Base-by-base conservation (phyloP, 352 stramenopile species). In the Phytophthora pistaciae region DNA sequence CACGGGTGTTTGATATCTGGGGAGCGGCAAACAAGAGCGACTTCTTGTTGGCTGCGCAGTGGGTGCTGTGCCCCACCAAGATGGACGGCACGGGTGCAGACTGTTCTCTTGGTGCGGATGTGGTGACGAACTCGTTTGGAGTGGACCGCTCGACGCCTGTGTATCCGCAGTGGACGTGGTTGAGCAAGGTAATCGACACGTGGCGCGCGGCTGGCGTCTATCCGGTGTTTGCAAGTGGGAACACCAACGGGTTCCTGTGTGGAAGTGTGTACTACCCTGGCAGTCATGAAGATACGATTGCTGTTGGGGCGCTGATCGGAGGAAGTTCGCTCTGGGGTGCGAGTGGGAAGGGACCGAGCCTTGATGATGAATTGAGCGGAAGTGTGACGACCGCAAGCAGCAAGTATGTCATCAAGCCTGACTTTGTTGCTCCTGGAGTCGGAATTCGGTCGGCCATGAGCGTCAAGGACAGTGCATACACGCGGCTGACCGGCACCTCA, bases 191-290 rank as follows among this genome's bases (percentile, higher is more conserved):
- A 25, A 78, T 92, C 21, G 73, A 88, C 68, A 77, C 76, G 1
- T 92, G 84, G 84, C 71, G 75, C 16, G 75, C 74, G 0, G 82
- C 84, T 18, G 82, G 84, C 1, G 70, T 81, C n/a, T 82, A 79
- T 44, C 70, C 82, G 0, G 82, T 92, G 13, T 94, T 94, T 75
- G 81, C 83, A 0, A 89, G 78, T 58, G 84, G 84, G 25, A 94
- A 91, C 53, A 88, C 84, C 3, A 94, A 92, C 64, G 84, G 84
- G 14, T 91, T 92, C 55, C 62, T 90, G 56, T 94, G 86, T 33
- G 82, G 82, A 13, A 91, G 80, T 54, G 83, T 94, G 23, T 87
- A 87, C 55, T 94, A 88, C 60, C 87, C 87, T 18, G 87, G 74
- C 18, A 90, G 79, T 62, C 66, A 77, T 3, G 64, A 79, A 52